These are phyloP conservation scores for Xylariaceae sp. DNA, from an alignment of 2,329 filamentous ascomycete genomes.

Conservation along the genomic window DNA sequence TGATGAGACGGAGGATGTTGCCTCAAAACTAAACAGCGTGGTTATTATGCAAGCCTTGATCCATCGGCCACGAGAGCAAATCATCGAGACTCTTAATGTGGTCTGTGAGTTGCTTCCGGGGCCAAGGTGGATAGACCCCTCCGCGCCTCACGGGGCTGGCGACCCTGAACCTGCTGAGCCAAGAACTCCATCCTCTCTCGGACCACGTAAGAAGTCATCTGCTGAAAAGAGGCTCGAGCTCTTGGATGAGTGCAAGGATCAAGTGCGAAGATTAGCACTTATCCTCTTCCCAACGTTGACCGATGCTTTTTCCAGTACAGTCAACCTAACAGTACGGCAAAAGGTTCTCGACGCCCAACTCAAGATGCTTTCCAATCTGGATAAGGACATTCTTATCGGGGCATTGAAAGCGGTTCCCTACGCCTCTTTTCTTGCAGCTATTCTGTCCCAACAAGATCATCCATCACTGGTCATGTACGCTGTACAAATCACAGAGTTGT, in stretches of 20 bases:
- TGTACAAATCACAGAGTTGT: conserved; percentile 82
- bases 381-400: conserved; percentile 77
- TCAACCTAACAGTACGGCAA: conserved; percentile 89
- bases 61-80: conserved; percentile 89
- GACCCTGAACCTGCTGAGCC: conserved; percentile 37
- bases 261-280: conserved; percentile 87
- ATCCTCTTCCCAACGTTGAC: conserved; percentile 93
- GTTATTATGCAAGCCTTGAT: conserved; percentile 98
- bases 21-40: conserved; percentile 87
- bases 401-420: conserved; percentile 86
- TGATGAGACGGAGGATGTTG: conserved; percentile 69
- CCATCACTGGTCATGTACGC: conserved; percentile 80
- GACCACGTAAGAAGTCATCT: conserved; percentile 50
- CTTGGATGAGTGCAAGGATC: conserved; percentile 74
- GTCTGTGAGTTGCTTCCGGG: conserved; percentile 90
- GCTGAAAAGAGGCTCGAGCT: conserved; percentile 81
- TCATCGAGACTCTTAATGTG: conserved; percentile 95
- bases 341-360: conserved; percentile 94
- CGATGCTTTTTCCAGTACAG: conserved; percentile 95
- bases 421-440: conserved; percentile 91
- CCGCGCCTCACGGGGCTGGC: conserved; percentile 27
- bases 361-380: conserved; percentile 97
- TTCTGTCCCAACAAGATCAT: conserved; percentile 93
- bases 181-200: conserved; percentile 37
- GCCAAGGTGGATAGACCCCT: conserved; percentile 54